Conservation (phyloP, 352 stramenopile genomes). For the Phytophthora pini region DNA sequence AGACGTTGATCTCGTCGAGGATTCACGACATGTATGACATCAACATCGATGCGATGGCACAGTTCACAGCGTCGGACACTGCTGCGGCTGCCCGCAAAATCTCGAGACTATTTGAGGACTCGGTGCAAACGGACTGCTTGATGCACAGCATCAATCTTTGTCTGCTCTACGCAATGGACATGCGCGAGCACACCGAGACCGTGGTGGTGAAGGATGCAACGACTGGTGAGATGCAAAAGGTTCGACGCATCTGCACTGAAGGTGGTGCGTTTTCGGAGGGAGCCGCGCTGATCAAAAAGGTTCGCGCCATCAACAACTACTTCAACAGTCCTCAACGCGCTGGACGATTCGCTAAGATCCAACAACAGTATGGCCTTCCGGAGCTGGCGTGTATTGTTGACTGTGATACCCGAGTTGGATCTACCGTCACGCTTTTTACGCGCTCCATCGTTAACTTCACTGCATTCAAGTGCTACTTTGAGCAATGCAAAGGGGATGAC, state of each 20-base stretch:
- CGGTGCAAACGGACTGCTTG: neutral
- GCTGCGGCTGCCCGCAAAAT: conserved; percentile 1
- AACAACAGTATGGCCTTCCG: conserved; percentile 1
- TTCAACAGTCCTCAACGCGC: neutral
- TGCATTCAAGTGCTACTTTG: conserved; percentile 6
- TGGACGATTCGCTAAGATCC: neutral
- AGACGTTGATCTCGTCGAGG: neutral
- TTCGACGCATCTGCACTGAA: neutral
- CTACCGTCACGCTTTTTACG: conserved; percentile 16
- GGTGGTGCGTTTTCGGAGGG: conserved; percentile 5
- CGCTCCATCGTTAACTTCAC: conserved; percentile 14
- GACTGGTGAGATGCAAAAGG: neutral
- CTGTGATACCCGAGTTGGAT: conserved; percentile 22
- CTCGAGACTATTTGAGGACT: conserved; percentile 7
- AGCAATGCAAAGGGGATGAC: conserved; percentile 1
- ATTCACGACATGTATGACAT: neutral
- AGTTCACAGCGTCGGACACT: conserved; percentile 14
- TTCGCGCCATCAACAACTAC: conserved; percentile 13
- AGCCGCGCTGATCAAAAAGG: neutral
- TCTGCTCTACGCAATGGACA: conserved; percentile 1
- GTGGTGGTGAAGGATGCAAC: neutral
- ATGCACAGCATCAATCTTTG: conserved; percentile 20
- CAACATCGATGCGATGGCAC: conserved; percentile 1
- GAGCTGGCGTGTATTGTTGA: neutral
- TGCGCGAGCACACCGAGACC: conserved; percentile 5